Percentiles rank a stretch among this genome's conserved stretches.
These are phyloP conservation scores for Talaromyces borbonicus DNA, from an alignment of 495 filamentous ascomycete species.

Conservation along the genomic window DNA sequence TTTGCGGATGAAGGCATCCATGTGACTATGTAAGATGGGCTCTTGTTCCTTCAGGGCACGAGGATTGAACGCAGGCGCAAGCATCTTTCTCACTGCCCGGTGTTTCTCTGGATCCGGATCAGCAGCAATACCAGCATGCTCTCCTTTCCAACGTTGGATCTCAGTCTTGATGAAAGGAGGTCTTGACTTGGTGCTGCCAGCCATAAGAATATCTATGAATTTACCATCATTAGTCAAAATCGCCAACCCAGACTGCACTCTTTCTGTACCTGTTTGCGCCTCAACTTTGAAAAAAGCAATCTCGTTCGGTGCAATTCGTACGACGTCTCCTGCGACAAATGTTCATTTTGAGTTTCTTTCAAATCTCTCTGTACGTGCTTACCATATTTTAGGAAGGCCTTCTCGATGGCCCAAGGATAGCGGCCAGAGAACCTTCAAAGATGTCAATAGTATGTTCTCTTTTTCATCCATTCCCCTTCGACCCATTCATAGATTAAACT, in stretches of 20 bases:
- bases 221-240: not conserved
- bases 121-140: not conserved
- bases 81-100: not conserved
- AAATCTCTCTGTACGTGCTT: not conserved
- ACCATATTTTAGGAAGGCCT: conserved; percentile 5
- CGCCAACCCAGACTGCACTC: not conserved
- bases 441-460: not conserved
- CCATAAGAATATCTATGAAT: conserved; percentile 4
- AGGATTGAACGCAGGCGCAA: not conserved
- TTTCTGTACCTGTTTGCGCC: not conserved
- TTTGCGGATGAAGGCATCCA: conserved; percentile 1
- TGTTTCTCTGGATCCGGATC: conserved; percentile 1
- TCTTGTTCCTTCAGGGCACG: not conserved
- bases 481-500: conserved; percentile 4
- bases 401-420: conserved; percentile 6
- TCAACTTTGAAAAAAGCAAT: not conserved
- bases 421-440: not conserved
- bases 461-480: not conserved
- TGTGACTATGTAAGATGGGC: not conserved
- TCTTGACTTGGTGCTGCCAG: not conserved
- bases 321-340: conserved; percentile 3
- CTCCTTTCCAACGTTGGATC: not conserved
- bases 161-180: conserved; percentile 3
- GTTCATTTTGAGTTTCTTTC: not conserved
- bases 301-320: conserved; percentile 7